Conservation (phyloP, 2,329 filamentous ascomycete species). For the Phaeosphaeriaceae sp. region DNA sequence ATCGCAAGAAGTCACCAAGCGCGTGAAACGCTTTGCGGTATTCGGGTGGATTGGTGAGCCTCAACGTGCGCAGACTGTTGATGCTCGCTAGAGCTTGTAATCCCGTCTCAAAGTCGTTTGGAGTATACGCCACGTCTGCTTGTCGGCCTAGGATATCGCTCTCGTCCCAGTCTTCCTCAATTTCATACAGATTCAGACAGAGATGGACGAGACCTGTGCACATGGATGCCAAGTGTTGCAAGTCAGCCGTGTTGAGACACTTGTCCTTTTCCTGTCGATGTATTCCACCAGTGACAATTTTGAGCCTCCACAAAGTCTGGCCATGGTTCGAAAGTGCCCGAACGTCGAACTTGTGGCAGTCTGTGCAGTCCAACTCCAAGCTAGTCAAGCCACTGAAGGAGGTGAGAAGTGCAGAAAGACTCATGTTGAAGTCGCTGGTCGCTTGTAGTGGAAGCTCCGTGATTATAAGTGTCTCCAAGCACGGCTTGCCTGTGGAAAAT, state of each 20-base stretch:
- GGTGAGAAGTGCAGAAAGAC: not conserved
- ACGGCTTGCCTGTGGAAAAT: not conserved
- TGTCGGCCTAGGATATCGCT: slow-evolving; percentile 1
- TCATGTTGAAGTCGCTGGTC: not conserved
- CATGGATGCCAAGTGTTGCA: not conserved
- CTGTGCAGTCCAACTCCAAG: not conserved
- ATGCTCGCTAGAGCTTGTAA: not conserved
- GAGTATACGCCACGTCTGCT: no score
- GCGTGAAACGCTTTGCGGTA: not conserved
- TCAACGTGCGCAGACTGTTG: not conserved
- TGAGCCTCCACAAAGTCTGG: not conserved
- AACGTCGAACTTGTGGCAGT: slow-evolving; percentile 3
- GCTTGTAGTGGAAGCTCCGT: not conserved
- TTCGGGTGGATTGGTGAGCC: not conserved
- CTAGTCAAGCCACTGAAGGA: not conserved
- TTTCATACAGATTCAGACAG: slow-evolving; percentile 6
- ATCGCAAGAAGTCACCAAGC: not conserved
- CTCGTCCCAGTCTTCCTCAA: not conserved
- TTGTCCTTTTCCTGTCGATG: not conserved
- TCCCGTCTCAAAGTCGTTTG: slow-evolving; percentile 1
- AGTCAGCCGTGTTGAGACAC: not conserved
- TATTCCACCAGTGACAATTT: slow-evolving; percentile 2
- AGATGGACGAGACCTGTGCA: slow-evolving; percentile 4
- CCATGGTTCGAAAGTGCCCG: slow-evolving; percentile 4
- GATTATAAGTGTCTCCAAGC: not conserved